Base-by-base conservation (phyloP, 2,329 filamentous ascomycete genomes). In the Grosmannia penicillata region DNA sequence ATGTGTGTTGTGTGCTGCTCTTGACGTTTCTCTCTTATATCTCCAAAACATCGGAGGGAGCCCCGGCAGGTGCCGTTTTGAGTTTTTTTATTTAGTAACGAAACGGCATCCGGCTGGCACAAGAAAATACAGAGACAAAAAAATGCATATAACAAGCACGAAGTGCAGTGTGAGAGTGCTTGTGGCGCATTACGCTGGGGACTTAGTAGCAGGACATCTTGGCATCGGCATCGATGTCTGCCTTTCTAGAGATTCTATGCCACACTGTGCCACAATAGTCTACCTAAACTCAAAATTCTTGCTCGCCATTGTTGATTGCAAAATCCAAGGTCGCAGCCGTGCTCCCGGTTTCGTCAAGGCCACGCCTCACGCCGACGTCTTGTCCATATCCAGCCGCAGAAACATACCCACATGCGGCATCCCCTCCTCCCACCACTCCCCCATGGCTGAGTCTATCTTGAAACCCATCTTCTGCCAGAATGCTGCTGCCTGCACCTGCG, bases 381-480 rank as follows among this genome's bases (percentile, higher is more conserved):
- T 6, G 13, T n/a, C 14, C 33, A 35, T 8, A 9, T 62, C 51
- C 22, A 76, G 43, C 25, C 71, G 59, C 46, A 57, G 51, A 46
- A 72, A 93, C 86, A 95, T 93, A 43, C 82, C 86, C 15, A 93
- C 68, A 62, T 94, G 85, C 46, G 72, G 65, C 39, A 94, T 89
- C 4, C 81, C 83, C 51, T 91, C 85, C 56, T 95, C 86, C 44
- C 68, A 65, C 85, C 86, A 95, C 24, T 56, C 66, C 1, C 83
- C 82, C 71, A 89, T 73, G 9, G 59, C 63, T 51, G 81, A 68
- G 56, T 95, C 86, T 9, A 72, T 62, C 44, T 64, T 59, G 55
- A 94, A 95, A 0, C 85, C 86, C 57, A 78, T 70, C 51, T 65
- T 70, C 50, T 62, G 59, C 75, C 86, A 96, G 47, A 78, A 63